Percentiles rank a stretch among this genome's conserved stretches.
phyloP scores from a whole-genome alignment of 305 asterid species.

The Fraxinus sp. region DNA sequence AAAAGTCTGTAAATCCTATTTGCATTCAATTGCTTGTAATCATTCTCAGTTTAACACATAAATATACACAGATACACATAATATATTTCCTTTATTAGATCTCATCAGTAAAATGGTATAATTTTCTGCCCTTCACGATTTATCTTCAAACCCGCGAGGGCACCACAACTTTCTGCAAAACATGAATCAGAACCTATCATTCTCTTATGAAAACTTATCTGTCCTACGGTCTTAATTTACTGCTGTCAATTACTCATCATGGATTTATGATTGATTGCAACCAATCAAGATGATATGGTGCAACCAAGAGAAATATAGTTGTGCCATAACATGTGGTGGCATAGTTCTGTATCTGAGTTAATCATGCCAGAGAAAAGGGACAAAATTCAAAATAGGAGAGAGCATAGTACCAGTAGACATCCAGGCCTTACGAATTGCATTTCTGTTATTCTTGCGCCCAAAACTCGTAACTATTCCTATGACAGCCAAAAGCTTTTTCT shows the following conservation, averaged over 20 bases:
- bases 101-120: too few species aligned
- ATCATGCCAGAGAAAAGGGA: background rate
- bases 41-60: too few species aligned
- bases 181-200: too few species aligned
- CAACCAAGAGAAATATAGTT: slow-evolving; percentile 3
- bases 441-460: slow-evolving; percentile 75
- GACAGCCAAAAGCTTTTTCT: slow-evolving; percentile 69
- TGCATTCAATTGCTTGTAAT: too few species aligned
- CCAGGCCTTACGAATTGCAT: slow-evolving; percentile 93
- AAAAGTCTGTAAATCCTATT: too few species aligned
- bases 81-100: too few species aligned
- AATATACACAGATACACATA: too few species aligned
- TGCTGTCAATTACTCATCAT: background rate
- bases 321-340: background rate
- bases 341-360: background rate
- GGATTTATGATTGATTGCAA: background rate
- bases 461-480: slow-evolving; percentile 70
- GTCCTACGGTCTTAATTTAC: background rate
- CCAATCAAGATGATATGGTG: background rate
- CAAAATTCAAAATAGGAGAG: slow-evolving; percentile 16
- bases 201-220: background rate
- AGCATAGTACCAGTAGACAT: slow-evolving; percentile 60
- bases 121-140: too few species aligned
- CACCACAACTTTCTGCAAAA: too few species aligned
- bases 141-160: too few species aligned